These are phyloP conservation scores for sweet orange (Citrus sinensis) DNA, from an alignment of 345 rosid species.

Conservation along the genomic window DVS_A1.0 CM039167.1:3671501-3672000, in stretches of 20 bases:
- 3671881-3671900: neutral
- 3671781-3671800: neutral
- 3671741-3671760: neutral
- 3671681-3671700: neutral
- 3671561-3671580: rapidly evolving
- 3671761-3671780: neutral
- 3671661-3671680: no score
- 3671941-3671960: neutral
- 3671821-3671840: neutral
- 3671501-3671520: no score
- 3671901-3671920: neutral
- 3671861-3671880: neutral
- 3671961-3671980: neutral
- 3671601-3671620: no score
- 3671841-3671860: neutral
- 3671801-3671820: neutral
- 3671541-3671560: no score
- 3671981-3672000: neutral
- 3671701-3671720: neutral
- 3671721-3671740: neutral
- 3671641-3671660: no score
- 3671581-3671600: no score
- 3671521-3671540: no score
- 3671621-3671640: no score
- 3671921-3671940: neutral